These are phyloP conservation scores for Quercus suber DNA, from an alignment of 306 rosid genomes.

Conservation along the genomic window DNA sequence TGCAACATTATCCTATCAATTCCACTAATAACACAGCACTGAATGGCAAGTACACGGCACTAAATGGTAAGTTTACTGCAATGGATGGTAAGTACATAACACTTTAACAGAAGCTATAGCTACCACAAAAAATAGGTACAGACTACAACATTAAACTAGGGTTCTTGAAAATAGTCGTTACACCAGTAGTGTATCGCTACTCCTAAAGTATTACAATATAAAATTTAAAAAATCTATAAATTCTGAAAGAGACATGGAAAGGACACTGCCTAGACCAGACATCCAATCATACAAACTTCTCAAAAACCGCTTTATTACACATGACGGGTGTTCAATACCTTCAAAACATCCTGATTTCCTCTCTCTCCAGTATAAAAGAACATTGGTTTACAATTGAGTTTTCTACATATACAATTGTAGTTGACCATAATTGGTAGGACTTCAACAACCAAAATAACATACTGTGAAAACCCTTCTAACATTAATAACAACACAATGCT, in stretches of 20 bases:
- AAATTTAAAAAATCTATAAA: too few species aligned
- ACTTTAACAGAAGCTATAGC: not conserved
- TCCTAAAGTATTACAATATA: too few species aligned
- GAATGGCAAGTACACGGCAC: not conserved
- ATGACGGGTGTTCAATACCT: too few species aligned
- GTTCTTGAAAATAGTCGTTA: too few species aligned
- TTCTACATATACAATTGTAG: not conserved
- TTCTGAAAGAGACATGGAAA: too few species aligned
- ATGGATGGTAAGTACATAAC: not conserved
- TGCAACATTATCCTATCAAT: slow-evolving; percentile 6
- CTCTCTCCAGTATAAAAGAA: too few species aligned
- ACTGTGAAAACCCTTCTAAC: not conserved
- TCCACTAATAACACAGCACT: not conserved
- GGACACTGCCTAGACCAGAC: too few species aligned
- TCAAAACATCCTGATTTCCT: too few species aligned
- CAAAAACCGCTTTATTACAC: too few species aligned
- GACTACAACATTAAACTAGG: not conserved
- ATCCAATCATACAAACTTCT: too few species aligned
- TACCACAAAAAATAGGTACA: not conserved
- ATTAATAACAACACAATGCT: not conserved
- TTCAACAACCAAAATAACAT: not conserved
- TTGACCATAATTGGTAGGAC: not conserved
- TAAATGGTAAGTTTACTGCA: not conserved
- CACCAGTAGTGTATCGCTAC: too few species aligned
- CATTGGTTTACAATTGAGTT: not conserved